Evolutionary conservation across 139 green algal species (phyloP).

Genomic region (Mesostigma viride): DNA sequence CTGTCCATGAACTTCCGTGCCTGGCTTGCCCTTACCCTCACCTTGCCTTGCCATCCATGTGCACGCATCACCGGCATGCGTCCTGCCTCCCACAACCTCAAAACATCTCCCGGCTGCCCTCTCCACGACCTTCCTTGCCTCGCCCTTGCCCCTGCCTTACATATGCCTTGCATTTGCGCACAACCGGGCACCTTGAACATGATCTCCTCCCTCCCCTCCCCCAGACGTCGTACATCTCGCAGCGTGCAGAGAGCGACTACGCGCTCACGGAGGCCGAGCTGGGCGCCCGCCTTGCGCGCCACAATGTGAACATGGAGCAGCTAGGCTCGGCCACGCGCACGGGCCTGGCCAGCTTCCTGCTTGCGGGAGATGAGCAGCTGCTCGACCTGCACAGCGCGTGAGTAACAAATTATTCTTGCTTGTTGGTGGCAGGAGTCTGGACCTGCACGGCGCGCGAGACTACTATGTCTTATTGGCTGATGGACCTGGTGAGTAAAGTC

Average conservation of each 20-base stretch:
- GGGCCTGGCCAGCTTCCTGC: conserved; percentile 57
- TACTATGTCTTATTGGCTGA: too few relatives aligned
- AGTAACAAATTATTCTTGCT: conserved; percentile 51
- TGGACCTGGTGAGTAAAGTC: too few relatives aligned
- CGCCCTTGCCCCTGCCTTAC: conserved; percentile 45
- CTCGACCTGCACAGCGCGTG: conserved; percentile 81
- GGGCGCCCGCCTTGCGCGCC: conserved; percentile 60
- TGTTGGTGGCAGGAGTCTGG: too few relatives aligned
- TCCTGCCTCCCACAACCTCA: too few relatives aligned
- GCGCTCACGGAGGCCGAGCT: conserved; percentile 55
- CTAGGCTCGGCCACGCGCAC: conserved; percentile 46
- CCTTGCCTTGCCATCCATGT: too few relatives aligned
- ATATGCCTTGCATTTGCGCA: conserved; percentile 37
- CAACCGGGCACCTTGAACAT: background rate
- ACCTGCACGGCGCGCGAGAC: too few relatives aligned
- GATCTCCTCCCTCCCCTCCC: background rate
- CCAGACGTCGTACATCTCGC: conserved; percentile 63
- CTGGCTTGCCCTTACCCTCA: too few relatives aligned
- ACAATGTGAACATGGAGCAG: conserved; percentile 75
- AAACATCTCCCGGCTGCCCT: too few relatives aligned
- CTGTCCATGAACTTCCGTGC: too few relatives aligned
- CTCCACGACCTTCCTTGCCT: too few relatives aligned
- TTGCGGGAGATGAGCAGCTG: conserved; percentile 70
- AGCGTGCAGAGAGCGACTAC: conserved; percentile 57
- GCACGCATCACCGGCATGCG: too few relatives aligned